Evolutionary conservation across 2,329 filamentous ascomycete species (phyloP).

Genomic region (Mariannaea sp.): DNA sequence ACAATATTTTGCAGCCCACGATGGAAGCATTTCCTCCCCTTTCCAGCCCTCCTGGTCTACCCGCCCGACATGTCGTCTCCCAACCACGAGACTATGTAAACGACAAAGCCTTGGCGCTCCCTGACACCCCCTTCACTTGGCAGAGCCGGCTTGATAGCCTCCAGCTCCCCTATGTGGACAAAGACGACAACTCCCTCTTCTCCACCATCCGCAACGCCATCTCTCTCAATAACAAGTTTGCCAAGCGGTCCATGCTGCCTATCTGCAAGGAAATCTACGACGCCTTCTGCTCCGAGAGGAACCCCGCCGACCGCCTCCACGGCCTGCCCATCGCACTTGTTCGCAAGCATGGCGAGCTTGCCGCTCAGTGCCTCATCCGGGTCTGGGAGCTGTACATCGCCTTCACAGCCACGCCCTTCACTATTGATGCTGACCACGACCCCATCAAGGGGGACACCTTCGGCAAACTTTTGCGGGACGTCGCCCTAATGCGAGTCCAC

Average conservation of each 20-base stretch:
- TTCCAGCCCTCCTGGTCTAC: no score
- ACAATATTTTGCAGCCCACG: no score
- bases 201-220: slow-evolving; percentile 7
- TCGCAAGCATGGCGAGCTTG: slow-evolving; percentile 28
- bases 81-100: no score
- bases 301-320: slow-evolving; percentile 18
- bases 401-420: slow-evolving; percentile 18
- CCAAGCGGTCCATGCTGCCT: slow-evolving; percentile 15
- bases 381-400: slow-evolving; percentile 30
- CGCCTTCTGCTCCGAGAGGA: slow-evolving; percentile 14
- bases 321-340: slow-evolving; percentile 26
- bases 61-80: no score
- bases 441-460: slow-evolving; percentile 20
- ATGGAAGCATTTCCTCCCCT: no score
- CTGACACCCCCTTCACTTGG: no score
- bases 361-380: slow-evolving; percentile 24
- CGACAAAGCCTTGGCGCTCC: no score
- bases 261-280: slow-evolving; percentile 23
- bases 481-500: slow-evolving; percentile 22
- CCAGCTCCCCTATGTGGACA: slow-evolving; percentile 3
- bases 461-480: slow-evolving; percentile 15
- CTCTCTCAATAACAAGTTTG: slow-evolving; percentile 10
- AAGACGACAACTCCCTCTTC: slow-evolving; percentile 20
- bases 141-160: neutral
- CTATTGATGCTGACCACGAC: slow-evolving; percentile 16